A percentile compares a stretch with the other conserved stretches of the same genome.
Conservation (phyloP, 2,329 filamentous ascomycete genomes). For the Verticillium albo-atrum region DNA sequence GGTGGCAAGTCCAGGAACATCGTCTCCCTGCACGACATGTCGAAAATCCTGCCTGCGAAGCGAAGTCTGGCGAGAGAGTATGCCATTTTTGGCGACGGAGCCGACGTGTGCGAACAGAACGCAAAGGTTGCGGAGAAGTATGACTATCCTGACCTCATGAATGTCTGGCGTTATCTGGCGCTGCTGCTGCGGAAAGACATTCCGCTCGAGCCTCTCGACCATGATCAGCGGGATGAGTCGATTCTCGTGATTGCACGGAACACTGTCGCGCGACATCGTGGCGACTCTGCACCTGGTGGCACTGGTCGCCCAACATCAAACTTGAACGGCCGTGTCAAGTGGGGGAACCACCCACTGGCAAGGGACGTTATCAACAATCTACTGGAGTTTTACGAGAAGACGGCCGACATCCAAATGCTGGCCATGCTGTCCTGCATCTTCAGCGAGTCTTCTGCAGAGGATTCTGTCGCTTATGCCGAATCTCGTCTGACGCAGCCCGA, state of each 20-base stretch:
- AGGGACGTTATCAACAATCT: slow-evolving; percentile 56
- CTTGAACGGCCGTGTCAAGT: slow-evolving; percentile 59
- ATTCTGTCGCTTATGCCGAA: slow-evolving; percentile 53
- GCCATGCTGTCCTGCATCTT: slow-evolving; percentile 70
- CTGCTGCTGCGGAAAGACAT: slow-evolving; percentile 75
- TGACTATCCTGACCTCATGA: slow-evolving; percentile 66
- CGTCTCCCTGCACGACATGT: slow-evolving; percentile 68
- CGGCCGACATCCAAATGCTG: slow-evolving; percentile 64
- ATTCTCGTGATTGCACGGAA: slow-evolving; percentile 65
- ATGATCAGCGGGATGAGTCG: slow-evolving; percentile 47
- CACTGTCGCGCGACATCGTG: slow-evolving; percentile 40
- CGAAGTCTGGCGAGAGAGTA: slow-evolving; percentile 74
- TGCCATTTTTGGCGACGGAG: slow-evolving; percentile 75
- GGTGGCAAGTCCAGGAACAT: slow-evolving; percentile 57
- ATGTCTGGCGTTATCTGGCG: slow-evolving; percentile 79
- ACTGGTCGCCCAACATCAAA: slow-evolving; percentile 14
- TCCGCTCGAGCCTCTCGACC: slow-evolving; percentile 60
- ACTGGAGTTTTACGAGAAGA: slow-evolving; percentile 59
- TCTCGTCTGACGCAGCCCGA: slow-evolving; percentile 53
- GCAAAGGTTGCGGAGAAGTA: slow-evolving; percentile 69
- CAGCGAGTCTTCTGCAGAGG: slow-evolving; percentile 52
- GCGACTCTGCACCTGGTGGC: background rate
- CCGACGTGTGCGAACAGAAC: slow-evolving; percentile 81
- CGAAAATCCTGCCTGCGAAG: slow-evolving; percentile 72
- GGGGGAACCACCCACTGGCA: slow-evolving; percentile 62